Percentiles rank a stretch among this genome's conserved stretches.
Conservation (phyloP, 2,329 filamentous ascomycete species). For the Blastomyces percursus region DNA sequence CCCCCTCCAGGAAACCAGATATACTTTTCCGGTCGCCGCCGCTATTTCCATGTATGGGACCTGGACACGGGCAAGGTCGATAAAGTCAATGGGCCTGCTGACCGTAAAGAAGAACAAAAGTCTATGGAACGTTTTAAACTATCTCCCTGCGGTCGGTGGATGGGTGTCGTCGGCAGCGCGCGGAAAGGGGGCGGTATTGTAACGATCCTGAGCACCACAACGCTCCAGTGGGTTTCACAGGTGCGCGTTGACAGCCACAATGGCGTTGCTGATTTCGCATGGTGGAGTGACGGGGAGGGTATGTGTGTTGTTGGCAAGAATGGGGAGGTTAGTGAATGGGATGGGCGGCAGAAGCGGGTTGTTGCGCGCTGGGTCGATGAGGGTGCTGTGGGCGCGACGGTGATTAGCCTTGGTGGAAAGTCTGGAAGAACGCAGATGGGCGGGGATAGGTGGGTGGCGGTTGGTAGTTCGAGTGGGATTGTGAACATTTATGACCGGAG, state of each 20-base stretch:
- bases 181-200: conserved; percentile 79
- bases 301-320: conserved; percentile 74
- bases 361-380: conserved; percentile 81
- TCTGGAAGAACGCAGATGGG: conserved; percentile 41
- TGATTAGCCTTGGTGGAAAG: conserved; percentile 58
- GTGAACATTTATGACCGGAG: conserved; percentile 87
- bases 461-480: conserved; percentile 78
- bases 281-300: conserved; percentile 79
- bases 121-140: conserved; percentile 85
- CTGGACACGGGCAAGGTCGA: conserved; percentile 69
- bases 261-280: conserved; percentile 80
- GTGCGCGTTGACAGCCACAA: conserved; percentile 70
- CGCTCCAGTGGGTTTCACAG: conserved; percentile 78
- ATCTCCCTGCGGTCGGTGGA: conserved; percentile 74
- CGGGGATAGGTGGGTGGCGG: conserved; percentile 75
- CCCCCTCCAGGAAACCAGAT: conserved; percentile 62
- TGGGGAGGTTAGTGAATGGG: conserved; percentile 86
- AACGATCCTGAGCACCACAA: conserved; percentile 68
- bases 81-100: conserved; percentile 67
- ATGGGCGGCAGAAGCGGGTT: conserved; percentile 55
- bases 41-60: conserved; percentile 93
- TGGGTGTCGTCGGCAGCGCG: conserved; percentile 69
- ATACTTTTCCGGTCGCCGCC: conserved; percentile 75
- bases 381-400: conserved; percentile 75
- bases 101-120: conserved; percentile 62